These are phyloP conservation scores for Scutellaria galericulata DNA, from an alignment of 257 asterid species.

Conservation along the genomic window DNA sequence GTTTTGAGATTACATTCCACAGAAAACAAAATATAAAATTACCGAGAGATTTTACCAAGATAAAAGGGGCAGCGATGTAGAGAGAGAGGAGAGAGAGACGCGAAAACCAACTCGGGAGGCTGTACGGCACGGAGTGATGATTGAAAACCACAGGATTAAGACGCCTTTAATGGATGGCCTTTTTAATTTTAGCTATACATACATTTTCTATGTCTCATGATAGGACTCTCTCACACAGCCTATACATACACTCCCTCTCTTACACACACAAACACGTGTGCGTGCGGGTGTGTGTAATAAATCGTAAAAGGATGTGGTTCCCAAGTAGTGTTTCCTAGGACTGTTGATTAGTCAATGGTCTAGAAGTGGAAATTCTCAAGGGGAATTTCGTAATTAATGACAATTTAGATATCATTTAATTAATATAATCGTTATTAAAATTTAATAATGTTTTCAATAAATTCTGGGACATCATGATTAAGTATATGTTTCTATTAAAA, in stretches of 20 bases:
- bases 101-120: conserved; percentile 56
- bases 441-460: too few relatives aligned
- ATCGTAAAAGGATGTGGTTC: neutral
- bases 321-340: conserved; percentile 4
- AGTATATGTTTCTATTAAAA: too few relatives aligned
- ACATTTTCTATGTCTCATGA: conserved; percentile 1
- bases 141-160: conserved; percentile 75
- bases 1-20: conserved; percentile 35
- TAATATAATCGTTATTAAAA: neutral
- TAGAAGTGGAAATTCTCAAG: neutral
- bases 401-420: neutral
- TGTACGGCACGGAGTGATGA: conserved; percentile 63
- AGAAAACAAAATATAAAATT: conserved; percentile 29
- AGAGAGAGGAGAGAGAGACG: conserved; percentile 43
- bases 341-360: conserved; percentile 23
- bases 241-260: neutral
- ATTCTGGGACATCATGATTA: too few relatives aligned
- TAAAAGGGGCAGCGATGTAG: conserved; percentile 42
- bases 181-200: conserved; percentile 36
- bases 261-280: conserved; percentile 30
- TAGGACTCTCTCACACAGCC: conserved; percentile 2
- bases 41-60: conserved; percentile 50
- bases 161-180: conserved; percentile 71
- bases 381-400: conserved; percentile 7
- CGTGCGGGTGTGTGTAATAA: conserved; percentile 32